Base-by-base conservation (phyloP, 495 filamentous ascomycete genomes). In the Penicillium subrubescens region DNA sequence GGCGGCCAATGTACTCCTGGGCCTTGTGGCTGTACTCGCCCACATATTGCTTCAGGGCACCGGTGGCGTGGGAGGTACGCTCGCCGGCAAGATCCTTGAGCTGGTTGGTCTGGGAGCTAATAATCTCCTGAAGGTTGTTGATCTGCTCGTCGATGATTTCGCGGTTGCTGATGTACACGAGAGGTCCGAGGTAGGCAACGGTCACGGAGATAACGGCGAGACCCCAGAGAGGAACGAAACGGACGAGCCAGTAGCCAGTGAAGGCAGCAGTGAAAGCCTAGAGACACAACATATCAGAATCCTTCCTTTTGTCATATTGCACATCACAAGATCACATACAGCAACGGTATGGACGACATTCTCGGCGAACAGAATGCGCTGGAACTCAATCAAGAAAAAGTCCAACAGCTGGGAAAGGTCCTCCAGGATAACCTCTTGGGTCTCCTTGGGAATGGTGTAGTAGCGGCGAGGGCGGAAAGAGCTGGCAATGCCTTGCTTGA, bases 371-470 rank as follows among this genome's bases (percentile, higher is more conserved):
- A 98, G 68, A 70, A 99, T 86, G 63, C 96, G 88, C 85, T 99
- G 95, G 75, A 92, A 88, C 81, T 99, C 95, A 66, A 99, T 93
- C 67, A 97, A 84, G 79, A 97, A 93, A 81, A 99, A 99, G 85
- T 99, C 97, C 79, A 94, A 79, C 54, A 99, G 83, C 77, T 97
- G 93, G 74, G 94, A 90, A 34, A 94, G 73, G 72, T 98, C 95
- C 65, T 92, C 93, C 57, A 93, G 82, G 17, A 92, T 71, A 59
- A 83, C 79, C 69, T 98, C 92, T 15, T 97, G 80, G 10, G 91
- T 92, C 67, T 95, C 92, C 69, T 90, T 87, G 11, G 93, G 89
- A 43, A 99, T 82, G 29, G 92, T 97, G 79, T 94, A 97, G 83
- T 99, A 99, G 73, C 90, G 87, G 75, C 86, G 88, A 21, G 95